A percentile compares a stretch with the other conserved stretches of the same genome.
Conservation (phyloP, 305 asterid species). For the Salvia sclarea region DNA sequence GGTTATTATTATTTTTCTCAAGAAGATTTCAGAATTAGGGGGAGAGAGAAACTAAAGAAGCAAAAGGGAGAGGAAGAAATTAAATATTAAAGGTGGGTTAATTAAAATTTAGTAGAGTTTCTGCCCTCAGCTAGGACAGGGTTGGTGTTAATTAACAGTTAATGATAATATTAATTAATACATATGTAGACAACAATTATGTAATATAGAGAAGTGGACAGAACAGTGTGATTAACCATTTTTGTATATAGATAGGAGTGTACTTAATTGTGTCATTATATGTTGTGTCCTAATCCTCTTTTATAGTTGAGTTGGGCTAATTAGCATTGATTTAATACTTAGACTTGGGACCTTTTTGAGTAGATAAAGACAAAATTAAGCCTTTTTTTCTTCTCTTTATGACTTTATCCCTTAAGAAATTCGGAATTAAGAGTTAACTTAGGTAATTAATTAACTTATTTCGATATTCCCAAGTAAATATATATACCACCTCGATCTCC, state of each 20-base stretch:
- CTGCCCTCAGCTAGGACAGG: conserved; percentile 7
- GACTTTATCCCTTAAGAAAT: not conserved
- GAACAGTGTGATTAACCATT: not conserved
- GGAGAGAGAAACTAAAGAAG: no score
- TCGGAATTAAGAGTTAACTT: not conserved
- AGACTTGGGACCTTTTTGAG: not conserved
- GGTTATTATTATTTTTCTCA: no score
- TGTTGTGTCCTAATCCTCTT: conserved; percentile 1
- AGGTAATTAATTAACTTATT: not conserved
- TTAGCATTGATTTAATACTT: not conserved
- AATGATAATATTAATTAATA: not conserved
- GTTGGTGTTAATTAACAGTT: not conserved
- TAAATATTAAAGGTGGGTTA: no score
- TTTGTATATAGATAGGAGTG: not conserved
- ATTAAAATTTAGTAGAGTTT: not conserved
- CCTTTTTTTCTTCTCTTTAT: no score
- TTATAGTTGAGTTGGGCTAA: conserved; percentile 17
- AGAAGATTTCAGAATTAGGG: no score
- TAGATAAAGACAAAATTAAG: not conserved
- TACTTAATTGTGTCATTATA: not conserved
- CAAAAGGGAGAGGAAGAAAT: no score
- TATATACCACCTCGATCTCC: no score
- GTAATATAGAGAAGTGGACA: conserved; percentile 11
- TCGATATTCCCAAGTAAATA: no score
- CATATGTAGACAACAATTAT: conserved; percentile 16